phyloP scores from a whole-genome alignment of 1,284 basidiomycete genomes.

The Tremellales sp. region DNA sequence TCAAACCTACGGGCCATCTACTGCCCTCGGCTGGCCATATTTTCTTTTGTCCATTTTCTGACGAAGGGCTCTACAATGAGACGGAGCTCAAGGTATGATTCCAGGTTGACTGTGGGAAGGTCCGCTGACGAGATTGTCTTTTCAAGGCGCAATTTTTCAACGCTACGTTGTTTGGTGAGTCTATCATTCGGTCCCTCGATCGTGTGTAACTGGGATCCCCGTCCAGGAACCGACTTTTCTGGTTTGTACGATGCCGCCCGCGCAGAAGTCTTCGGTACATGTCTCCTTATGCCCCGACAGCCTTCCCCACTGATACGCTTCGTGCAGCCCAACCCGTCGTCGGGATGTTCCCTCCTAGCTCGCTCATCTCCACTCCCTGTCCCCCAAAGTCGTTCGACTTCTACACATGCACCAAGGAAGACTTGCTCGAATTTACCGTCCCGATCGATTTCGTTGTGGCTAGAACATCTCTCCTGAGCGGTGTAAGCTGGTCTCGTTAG shows the following conservation, averaged over 20 bases:
- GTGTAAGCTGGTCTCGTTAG: slow-evolving; percentile 21
- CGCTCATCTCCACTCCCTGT: slow-evolving; percentile 37
- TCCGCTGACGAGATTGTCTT: background rate
- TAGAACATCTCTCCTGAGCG: slow-evolving; percentile 45
- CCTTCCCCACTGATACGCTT: background rate
- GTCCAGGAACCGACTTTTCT: slow-evolving; percentile 42
- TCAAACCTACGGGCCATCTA: slow-evolving; percentile 51
- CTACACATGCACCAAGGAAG: slow-evolving; percentile 40
- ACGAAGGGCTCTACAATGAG: slow-evolving; percentile 52
- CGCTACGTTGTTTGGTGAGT: slow-evolving; percentile 42
- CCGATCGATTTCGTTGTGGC: slow-evolving; percentile 42
- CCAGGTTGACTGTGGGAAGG: slow-evolving; percentile 10
- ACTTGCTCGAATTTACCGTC: slow-evolving; percentile 45
- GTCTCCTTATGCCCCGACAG: background rate
- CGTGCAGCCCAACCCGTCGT: slow-evolving; percentile 46
- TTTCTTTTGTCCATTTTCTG: slow-evolving; percentile 52
- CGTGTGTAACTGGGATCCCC: background rate
- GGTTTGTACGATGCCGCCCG: slow-evolving; percentile 40
- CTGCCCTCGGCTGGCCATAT: slow-evolving; percentile 51
- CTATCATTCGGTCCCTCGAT: background rate
- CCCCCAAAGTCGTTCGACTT: slow-evolving; percentile 47
- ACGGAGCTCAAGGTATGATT: slow-evolving; percentile 49
- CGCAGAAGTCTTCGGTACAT: slow-evolving; percentile 43
- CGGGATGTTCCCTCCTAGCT: slow-evolving; percentile 47
- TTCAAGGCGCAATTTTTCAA: slow-evolving; percentile 49